Percentiles rank a stretch among this genome's conserved stretches.
These are phyloP conservation scores for Yamadazyma philogaea DNA, from an alignment of 805 yeast genomes.

Conservation along the genomic window DNA sequence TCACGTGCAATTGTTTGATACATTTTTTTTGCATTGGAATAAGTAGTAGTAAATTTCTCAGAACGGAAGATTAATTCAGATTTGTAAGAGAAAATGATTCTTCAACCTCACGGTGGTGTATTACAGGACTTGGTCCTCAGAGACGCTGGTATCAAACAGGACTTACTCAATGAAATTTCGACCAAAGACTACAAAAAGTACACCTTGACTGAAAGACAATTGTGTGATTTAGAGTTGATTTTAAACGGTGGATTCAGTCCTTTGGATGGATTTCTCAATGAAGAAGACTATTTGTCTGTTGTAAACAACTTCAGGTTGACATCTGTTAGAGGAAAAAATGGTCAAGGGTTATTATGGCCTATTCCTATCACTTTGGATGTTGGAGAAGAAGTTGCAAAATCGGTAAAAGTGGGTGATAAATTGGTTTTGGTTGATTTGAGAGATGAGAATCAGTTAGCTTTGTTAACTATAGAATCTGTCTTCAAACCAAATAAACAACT, in stretches of 20 bases:
- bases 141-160: constrained; percentile 59
- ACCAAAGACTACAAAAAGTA: constrained; percentile 39
- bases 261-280: constrained; percentile 60
- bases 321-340: constrained; percentile 32
- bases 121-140: constrained; percentile 83
- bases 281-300: constrained; percentile 67
- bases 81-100: constrained; percentile 19
- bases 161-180: constrained; percentile 58
- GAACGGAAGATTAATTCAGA: neutral
- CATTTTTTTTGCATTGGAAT: neutral
- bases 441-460: constrained; percentile 75
- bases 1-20: constrained; percentile 17
- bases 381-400: constrained; percentile 41
- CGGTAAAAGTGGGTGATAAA: constrained; percentile 53
- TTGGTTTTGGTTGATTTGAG: constrained; percentile 77
- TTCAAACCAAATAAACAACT: constrained; percentile 74
- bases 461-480: constrained; percentile 73
- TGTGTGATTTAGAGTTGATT: constrained; percentile 90
- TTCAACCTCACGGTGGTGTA: constrained; percentile 87
- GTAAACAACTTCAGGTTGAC: constrained; percentile 68
- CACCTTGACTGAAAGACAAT: constrained; percentile 75
- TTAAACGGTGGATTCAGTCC: constrained; percentile 95
- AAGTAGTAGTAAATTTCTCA: neutral
- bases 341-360: constrained; percentile 76
- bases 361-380: constrained; percentile 92